phyloP scores from a whole-genome alignment of 2,329 filamentous ascomycete species.

The Rosellinia necatrix region DNA sequence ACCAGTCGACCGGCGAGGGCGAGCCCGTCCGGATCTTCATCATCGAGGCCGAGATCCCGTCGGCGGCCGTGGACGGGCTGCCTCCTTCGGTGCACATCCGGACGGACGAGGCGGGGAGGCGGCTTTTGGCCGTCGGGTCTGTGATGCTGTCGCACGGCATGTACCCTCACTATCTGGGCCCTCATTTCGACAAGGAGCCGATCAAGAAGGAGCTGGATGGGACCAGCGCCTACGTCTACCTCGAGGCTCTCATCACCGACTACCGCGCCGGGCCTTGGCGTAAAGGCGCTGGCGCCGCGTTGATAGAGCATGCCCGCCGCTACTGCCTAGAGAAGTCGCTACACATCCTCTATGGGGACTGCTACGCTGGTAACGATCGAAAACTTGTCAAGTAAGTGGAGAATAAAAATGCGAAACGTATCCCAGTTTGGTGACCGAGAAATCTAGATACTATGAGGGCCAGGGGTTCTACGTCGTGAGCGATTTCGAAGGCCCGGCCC shows the following conservation, averaged over 20 bases:
- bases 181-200: background rate
- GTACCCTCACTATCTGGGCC: constrained; percentile 7
- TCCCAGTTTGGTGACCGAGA: background rate
- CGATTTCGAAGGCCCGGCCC: constrained; percentile 1
- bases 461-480: constrained; percentile 20
- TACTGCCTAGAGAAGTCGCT: constrained; percentile 11
- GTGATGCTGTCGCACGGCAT: constrained; percentile 19
- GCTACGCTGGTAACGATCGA: constrained; percentile 21
- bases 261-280: constrained; percentile 19
- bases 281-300: constrained; percentile 22
- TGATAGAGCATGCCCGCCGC: constrained; percentile 15
- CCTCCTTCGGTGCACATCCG: constrained; percentile 10
- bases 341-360: constrained; percentile 14
- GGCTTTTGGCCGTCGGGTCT: constrained; percentile 17
- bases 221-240: constrained; percentile 19
- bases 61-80: background rate
- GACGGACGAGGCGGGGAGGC: constrained; percentile 11
- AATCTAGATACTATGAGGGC: constrained; percentile 19
- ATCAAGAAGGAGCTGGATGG: constrained; percentile 22
- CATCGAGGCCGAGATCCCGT: constrained; percentile 22
- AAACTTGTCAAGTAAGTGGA: constrained; percentile 28
- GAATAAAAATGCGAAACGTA: background rate
- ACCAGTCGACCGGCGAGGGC: constrained; percentile 16
- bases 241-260: constrained; percentile 27
- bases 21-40: constrained; percentile 23